Conservation (phyloP, 768 basidiomycete genomes). For the Agaricus blazei region DNA sequence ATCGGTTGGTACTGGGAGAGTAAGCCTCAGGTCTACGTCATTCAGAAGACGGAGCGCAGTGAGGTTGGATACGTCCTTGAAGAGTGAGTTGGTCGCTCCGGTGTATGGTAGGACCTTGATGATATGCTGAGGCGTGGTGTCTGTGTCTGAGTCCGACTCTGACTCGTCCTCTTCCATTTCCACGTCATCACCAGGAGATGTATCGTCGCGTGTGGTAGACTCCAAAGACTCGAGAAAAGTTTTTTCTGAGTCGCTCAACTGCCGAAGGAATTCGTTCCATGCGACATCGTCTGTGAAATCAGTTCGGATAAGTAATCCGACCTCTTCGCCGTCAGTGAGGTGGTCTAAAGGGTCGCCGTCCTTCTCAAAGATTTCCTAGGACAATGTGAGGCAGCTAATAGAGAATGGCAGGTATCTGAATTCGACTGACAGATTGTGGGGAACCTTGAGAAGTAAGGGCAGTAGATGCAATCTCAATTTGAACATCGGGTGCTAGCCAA, state of each 20-base stretch:
- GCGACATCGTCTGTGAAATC: slow-evolving; percentile 66
- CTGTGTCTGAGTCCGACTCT: slow-evolving; percentile 28
- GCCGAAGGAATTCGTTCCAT: slow-evolving; percentile 51
- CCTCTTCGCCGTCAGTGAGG: slow-evolving; percentile 38
- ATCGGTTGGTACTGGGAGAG: slow-evolving; percentile 42
- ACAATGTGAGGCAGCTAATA: background rate
- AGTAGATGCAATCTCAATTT: slow-evolving; percentile 10
- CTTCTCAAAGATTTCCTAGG: background rate
- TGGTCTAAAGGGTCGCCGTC: slow-evolving; percentile 56
- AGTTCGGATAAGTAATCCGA: slow-evolving; percentile 67
- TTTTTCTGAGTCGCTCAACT: slow-evolving; percentile 50
- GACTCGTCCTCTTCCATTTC: slow-evolving; percentile 17
- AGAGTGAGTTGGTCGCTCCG: slow-evolving; percentile 25
- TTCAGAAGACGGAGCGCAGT: slow-evolving; percentile 63
- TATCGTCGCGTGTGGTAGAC: background rate
- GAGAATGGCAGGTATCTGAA: background rate
- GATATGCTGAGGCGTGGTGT: slow-evolving; percentile 25
- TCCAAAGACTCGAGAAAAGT: slow-evolving; percentile 36
- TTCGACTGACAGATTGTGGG: slow-evolving; percentile 2
- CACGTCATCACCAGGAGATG: slow-evolving; percentile 14
- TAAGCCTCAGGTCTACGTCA: slow-evolving; percentile 59
- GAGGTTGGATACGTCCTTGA: slow-evolving; percentile 59
- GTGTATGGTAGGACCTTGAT: slow-evolving; percentile 43
- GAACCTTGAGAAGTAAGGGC: slow-evolving; percentile 10
- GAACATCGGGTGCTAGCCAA: slow-evolving; percentile 29